Conservation (phyloP, 2,329 filamentous ascomycete species). For the Aspergillus sergii region DNA sequence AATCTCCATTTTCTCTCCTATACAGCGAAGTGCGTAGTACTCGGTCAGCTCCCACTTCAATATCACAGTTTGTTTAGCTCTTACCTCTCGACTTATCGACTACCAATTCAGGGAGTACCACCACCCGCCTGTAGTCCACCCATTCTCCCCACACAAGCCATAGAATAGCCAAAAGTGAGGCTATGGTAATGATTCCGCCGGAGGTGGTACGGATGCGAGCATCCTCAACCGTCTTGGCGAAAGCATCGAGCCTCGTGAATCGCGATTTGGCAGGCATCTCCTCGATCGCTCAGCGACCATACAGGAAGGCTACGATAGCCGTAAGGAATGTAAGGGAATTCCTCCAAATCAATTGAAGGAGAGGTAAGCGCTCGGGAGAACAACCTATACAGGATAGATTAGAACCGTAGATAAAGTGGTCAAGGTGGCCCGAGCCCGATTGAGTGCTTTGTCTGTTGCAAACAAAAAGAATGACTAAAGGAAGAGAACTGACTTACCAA, state of each 20-base stretch:
- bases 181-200: conserved; percentile 91
- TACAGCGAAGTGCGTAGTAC: conserved; percentile 16
- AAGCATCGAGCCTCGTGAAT: conserved; percentile 96
- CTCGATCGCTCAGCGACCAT: conserved; percentile 33
- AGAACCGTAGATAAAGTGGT: conserved; percentile 5
- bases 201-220: conserved; percentile 93
- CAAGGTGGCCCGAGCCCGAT: neutral
- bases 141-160: conserved; percentile 95
- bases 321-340: neutral
- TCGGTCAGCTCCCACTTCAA: conserved; percentile 17
- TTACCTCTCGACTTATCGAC: conserved; percentile 94
- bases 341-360: conserved; percentile 16
- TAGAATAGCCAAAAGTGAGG: conserved; percentile 82
- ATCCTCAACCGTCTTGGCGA: conserved; percentile 99
- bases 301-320: conserved; percentile 13
- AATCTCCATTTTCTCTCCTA: conserved; percentile 98
- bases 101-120: conserved; percentile 87
- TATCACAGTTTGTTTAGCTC: neutral
- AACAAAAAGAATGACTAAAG: neutral
- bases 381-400: conserved; percentile 11
- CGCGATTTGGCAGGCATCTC: conserved; percentile 86
- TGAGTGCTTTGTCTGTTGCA: neutral
- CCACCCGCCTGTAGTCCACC: conserved; percentile 83
- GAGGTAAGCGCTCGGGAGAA: conserved; percentile 18
- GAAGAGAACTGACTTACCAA: conserved; percentile 8